phyloP scores from a whole-genome alignment of 805 yeast genomes.

The Scheffersomyces lignosus region DNA sequence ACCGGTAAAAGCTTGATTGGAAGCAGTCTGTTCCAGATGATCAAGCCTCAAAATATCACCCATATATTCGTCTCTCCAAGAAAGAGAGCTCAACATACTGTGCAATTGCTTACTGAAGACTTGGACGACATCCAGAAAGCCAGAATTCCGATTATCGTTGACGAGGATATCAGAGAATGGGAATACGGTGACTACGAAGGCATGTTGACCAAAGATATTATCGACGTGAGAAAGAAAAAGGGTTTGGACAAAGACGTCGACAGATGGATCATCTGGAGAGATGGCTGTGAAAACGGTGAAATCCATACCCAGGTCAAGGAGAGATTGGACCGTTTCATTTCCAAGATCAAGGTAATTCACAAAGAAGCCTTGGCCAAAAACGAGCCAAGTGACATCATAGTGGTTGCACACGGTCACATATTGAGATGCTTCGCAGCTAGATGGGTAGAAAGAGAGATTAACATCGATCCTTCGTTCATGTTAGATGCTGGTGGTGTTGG shows the following conservation, averaged over 20 bases:
- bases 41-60: conserved; percentile 63
- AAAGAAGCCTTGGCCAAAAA: conserved; percentile 48
- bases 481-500: conserved; percentile 96
- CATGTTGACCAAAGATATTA: conserved; percentile 63
- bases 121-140: conserved; percentile 44
- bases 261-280: conserved; percentile 81
- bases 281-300: conserved; percentile 95
- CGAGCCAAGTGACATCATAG: conserved; percentile 67
- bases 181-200: conserved; percentile 98
- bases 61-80: conserved; percentile 81
- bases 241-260: conserved; percentile 51
- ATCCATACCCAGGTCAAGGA: conserved; percentile 59
- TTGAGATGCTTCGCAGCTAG: conserved; percentile 85
- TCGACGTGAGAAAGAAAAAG: conserved; percentile 53
- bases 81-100: conserved; percentile 73
- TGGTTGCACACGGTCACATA: conserved; percentile 93
- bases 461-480: conserved; percentile 73
- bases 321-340: conserved; percentile 72
- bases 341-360: conserved; percentile 62
- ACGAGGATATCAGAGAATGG: conserved; percentile 87
- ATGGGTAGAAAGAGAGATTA: conserved; percentile 69
- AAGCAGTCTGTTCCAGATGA: conserved; percentile 46
- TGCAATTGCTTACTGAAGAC: conserved; percentile 57
- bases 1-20: conserved; percentile 76
- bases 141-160: conserved; percentile 43